Evolutionary conservation across 169 alveolate genomes (phyloP).

Genomic region (Plasmodium reichenowi): DNA sequence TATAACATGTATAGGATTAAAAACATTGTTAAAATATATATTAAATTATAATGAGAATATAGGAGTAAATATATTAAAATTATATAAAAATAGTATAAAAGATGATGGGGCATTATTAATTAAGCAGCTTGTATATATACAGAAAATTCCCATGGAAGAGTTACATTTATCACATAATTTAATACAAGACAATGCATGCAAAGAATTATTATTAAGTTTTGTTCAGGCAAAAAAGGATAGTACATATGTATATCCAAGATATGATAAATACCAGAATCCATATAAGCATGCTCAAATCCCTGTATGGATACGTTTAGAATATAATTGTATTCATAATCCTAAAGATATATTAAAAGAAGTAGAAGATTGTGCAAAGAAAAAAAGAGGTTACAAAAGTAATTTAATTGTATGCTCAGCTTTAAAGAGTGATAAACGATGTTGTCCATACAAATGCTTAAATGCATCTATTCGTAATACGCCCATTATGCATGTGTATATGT

Average conservation of each 20-base stretch:
- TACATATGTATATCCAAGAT: slow-evolving; percentile 67
- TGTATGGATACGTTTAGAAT: slow-evolving; percentile 76
- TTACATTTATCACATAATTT: slow-evolving; percentile 67
- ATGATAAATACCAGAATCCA: slow-evolving; percentile 51
- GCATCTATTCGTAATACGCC: slow-evolving; percentile 58
- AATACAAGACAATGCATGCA: slow-evolving; percentile 69
- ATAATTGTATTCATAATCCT: slow-evolving; percentile 73
- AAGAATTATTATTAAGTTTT: slow-evolving; percentile 61
- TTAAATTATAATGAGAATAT: slow-evolving; percentile 51
- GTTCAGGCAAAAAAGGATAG: slow-evolving; percentile 67
- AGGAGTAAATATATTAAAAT: slow-evolving; percentile 54
- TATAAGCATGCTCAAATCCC: slow-evolving; percentile 67
- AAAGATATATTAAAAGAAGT: slow-evolving; percentile 68
- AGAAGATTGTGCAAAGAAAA: slow-evolving; percentile 65
- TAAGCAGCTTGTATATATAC: slow-evolving; percentile 37
- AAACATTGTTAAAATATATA: slow-evolving; percentile 35
- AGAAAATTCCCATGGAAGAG: slow-evolving; percentile 75
- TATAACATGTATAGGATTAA: slow-evolving; percentile 64
- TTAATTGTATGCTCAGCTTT: slow-evolving; percentile 62
- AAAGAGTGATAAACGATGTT: slow-evolving; percentile 73
- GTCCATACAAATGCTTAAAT: slow-evolving; percentile 70
- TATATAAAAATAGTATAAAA: slow-evolving; percentile 65
- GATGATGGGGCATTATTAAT: slow-evolving; percentile 73
- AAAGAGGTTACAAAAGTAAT: slow-evolving; percentile 65
- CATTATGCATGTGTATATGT: slow-evolving; percentile 75